Conservation (phyloP, 2,329 filamentous ascomycete genomes). For the Colletotrichum sidae region DNA sequence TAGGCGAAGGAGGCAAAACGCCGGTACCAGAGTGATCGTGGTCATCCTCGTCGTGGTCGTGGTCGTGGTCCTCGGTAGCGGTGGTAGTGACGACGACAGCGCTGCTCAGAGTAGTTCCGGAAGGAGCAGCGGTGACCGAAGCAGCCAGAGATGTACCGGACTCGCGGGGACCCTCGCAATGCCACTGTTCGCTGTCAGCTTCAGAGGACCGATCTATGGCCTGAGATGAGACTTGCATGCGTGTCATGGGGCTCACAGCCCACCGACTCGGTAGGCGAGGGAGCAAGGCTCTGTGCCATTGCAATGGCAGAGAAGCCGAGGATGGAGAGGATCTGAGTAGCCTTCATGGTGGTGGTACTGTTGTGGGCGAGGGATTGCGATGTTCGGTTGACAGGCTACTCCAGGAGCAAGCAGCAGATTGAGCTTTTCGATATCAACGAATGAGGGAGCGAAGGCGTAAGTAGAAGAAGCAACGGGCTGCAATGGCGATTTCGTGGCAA, state of each 20-base stretch:
- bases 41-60: constrained; percentile 23
- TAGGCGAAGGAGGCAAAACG: constrained; percentile 46
- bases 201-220: background rate
- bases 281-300: constrained; percentile 39
- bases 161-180: constrained; percentile 36
- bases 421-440: background rate
- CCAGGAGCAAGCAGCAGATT: too few relatives aligned
- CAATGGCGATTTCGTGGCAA: too few relatives aligned
- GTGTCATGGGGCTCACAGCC: constrained; percentile 50
- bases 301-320: constrained; percentile 29
- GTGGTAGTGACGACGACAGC: constrained; percentile 14
- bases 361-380: background rate
- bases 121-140: background rate
- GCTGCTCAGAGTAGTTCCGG: constrained; percentile 13
- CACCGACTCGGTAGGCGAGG: constrained; percentile 49
- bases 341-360: constrained; percentile 30
- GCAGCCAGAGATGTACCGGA: background rate
- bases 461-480: background rate
- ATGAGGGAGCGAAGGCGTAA: background rate
- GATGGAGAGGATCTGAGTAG: constrained; percentile 32
- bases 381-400: background rate
- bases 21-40: constrained; percentile 37
- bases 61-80: constrained; percentile 22
- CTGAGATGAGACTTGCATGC: constrained; percentile 27
- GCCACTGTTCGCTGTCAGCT: constrained; percentile 15